phyloP scores from a whole-genome alignment of 345 rosid genomes.

The Syzygium oleosum region DNA sequence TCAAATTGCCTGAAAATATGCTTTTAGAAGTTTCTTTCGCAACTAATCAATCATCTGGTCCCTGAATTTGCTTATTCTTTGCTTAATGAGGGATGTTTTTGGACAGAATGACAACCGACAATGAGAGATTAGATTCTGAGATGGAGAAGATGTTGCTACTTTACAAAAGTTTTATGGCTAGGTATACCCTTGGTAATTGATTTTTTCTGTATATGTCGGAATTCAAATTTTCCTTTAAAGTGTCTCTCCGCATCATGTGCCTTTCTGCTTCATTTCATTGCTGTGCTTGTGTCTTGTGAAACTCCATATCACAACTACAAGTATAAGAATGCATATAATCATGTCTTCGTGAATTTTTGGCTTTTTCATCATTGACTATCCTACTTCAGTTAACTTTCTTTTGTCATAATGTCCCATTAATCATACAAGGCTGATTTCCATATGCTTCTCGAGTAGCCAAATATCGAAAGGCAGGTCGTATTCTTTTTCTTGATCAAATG shows the following conservation, averaged over 20 bases:
- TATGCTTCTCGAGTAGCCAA: not conserved
- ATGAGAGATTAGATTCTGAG: no score
- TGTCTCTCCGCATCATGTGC: not conserved
- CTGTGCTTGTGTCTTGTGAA: not conserved
- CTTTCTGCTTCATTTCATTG: not conserved
- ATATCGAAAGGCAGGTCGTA: not conserved
- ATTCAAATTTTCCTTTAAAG: not conserved
- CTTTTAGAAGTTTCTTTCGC: no score
- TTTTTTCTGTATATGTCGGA: not conserved
- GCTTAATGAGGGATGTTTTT: no score
- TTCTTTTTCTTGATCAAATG: not conserved
- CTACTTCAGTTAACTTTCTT: not conserved
- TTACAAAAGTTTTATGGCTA: constrained; percentile 39
- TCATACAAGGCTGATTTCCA: not conserved
- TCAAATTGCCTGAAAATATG: no score
- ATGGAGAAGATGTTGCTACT: constrained; percentile 8
- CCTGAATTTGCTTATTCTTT: no score
- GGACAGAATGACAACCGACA: no score
- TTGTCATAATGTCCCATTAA: not conserved
- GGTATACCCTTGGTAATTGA: constrained; percentile 14
- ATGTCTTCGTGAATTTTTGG: not conserved
- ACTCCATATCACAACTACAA: not conserved
- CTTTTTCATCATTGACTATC: not conserved
- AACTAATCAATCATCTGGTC: no score
- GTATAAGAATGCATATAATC: not conserved